These are phyloP conservation scores for Syncephalastrum monosporum DNA, from an alignment of 371 early-diverging fungal species.

Conservation along the genomic window DNA sequence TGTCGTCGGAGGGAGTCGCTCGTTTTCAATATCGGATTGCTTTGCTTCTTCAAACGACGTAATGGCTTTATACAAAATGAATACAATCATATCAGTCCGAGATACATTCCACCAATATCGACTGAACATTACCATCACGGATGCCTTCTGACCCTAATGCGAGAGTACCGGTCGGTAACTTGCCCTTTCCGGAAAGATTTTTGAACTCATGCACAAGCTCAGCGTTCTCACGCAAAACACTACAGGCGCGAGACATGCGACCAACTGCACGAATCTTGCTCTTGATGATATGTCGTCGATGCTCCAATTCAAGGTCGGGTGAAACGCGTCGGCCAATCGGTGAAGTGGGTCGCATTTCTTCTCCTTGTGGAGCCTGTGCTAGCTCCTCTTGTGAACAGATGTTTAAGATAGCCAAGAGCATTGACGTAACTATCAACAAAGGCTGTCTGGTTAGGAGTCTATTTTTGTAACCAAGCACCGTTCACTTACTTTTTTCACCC, in stretches of 20 bases:
- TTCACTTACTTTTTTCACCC: constrained; percentile 88
- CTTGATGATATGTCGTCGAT: constrained; percentile 73
- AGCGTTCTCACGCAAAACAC: constrained; percentile 84
- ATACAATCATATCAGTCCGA: background rate
- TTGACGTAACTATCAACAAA: constrained; percentile 76
- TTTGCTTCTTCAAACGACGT: constrained; percentile 91
- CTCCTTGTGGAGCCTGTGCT: constrained; percentile 32
- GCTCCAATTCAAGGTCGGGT: constrained; percentile 53
- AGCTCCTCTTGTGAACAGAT: constrained; percentile 84
- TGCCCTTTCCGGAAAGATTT: constrained; percentile 77
- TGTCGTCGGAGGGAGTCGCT: constrained; percentile 81
- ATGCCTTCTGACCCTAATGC: constrained; percentile 91
- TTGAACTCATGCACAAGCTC: constrained; percentile 94
- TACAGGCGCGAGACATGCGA: constrained; percentile 86
- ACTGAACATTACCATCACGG: constrained; percentile 57
- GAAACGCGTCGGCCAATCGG: background rate
- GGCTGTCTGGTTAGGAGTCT: background rate
- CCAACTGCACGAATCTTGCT: constrained; percentile 94
- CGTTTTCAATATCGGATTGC: constrained; percentile 86
- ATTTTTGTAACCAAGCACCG: background rate
- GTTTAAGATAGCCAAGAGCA: constrained; percentile 91
- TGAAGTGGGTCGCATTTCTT: constrained; percentile 25
- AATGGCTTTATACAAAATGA: constrained; percentile 55
- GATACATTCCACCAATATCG: background rate
- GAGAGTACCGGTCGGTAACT: constrained; percentile 82